Conservation (phyloP, 73 alveolate species). For the Blepharisma japonicum region DNA sequence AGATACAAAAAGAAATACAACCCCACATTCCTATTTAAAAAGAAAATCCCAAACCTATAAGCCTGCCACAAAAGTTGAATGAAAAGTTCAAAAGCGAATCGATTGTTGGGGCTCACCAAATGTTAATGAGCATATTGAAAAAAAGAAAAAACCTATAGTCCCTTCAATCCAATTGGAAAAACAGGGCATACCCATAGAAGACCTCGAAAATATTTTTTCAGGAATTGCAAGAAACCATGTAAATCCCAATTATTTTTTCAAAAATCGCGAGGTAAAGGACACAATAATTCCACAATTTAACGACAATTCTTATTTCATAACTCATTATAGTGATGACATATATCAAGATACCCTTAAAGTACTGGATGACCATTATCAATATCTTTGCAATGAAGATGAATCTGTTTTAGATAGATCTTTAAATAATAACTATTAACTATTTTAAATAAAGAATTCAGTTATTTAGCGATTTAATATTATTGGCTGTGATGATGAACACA, state of each 20-base stretch:
- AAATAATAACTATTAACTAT: too few species aligned
- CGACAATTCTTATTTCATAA: background rate
- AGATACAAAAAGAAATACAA: background rate
- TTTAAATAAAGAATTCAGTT: too few species aligned
- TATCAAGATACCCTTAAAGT: background rate
- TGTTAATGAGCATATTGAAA: background rate
- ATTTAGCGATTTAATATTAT: too few species aligned
- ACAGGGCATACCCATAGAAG: background rate
- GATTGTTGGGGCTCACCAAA: conserved; percentile 4
- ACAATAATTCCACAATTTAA: background rate
- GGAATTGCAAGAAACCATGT: background rate
- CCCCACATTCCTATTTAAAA: conserved; percentile 10
- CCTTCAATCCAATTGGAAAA: background rate
- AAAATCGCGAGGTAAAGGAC: background rate
- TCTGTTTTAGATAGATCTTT: too few species aligned
- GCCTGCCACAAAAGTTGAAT: conserved; percentile 19
- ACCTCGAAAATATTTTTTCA: background rate
- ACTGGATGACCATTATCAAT: conserved; percentile 1
- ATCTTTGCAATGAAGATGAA: conserved; percentile 22
- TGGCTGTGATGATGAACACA: too few species aligned
- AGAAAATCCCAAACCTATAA: conserved; percentile 10
- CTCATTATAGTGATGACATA: background rate
- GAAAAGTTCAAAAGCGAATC: conserved; percentile 1
- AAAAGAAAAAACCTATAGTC: background rate
- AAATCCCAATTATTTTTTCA: background rate